Evolutionary conservation across 495 filamentous ascomycete species (phyloP).

Genomic region (Penicillium bialowiezense): DNA sequence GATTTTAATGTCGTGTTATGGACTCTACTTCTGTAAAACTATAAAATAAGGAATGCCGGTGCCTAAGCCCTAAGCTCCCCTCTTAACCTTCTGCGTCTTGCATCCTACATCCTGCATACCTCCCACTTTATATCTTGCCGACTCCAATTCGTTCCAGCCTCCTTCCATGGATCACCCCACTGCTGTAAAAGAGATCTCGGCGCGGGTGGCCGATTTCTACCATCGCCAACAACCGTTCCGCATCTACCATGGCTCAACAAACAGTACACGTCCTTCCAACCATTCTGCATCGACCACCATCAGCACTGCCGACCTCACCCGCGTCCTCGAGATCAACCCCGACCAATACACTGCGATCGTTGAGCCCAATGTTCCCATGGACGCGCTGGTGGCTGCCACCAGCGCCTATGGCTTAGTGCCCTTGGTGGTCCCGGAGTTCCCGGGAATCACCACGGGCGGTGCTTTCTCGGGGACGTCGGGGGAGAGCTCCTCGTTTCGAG

Average conservation of each 20-base stretch:
- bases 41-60: too few relatives aligned
- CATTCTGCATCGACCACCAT: conserved; percentile 53
- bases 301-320: conserved; percentile 40
- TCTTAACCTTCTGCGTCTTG: not conserved
- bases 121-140: not conserved
- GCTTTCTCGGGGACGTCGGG: conserved; percentile 54
- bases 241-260: conserved; percentile 76
- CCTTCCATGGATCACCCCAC: conserved; percentile 9
- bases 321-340: conserved; percentile 53
- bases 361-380: conserved; percentile 56
- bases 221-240: conserved; percentile 61
- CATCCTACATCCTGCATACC: conserved; percentile 11
- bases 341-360: conserved; percentile 38
- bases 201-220: conserved; percentile 51
- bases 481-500: conserved; percentile 53
- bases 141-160: too few relatives aligned
- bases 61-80: not conserved
- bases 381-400: conserved; percentile 42
- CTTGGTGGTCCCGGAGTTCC: conserved; percentile 58
- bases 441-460: conserved; percentile 57
- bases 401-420: conserved; percentile 43
- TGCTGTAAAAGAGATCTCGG: conserved; percentile 14
- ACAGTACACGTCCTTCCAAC: conserved; percentile 60
- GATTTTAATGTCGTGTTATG: not conserved
- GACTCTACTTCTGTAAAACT: not conserved